phyloP scores from a whole-genome alignment of 306 rosid species.

The Prinsepia uniflora region DNA sequence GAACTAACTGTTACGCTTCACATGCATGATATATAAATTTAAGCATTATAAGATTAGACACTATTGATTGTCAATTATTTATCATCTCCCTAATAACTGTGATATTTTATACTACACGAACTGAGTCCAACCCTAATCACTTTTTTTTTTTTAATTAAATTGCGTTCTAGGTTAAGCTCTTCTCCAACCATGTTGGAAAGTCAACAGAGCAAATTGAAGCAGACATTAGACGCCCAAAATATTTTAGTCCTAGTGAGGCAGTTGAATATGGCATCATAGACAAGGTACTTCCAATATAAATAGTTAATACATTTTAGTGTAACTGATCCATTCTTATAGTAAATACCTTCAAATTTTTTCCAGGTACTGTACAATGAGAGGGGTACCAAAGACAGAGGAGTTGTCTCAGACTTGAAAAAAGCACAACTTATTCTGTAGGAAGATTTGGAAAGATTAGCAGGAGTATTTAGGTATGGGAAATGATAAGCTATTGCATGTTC shows the following conservation, averaged over 20 bases:
- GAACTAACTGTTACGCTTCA: too few species aligned
- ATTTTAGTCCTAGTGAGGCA: conserved; percentile 96
- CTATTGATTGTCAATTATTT: too few species aligned
- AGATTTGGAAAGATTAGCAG: conserved; percentile 28
- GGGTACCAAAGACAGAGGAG: conserved; percentile 65
- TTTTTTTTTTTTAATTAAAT: conserved; percentile 9
- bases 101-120: too few species aligned
- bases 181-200: conserved; percentile 68
- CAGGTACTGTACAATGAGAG: conserved; percentile 85
- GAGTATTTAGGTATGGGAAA: conserved; percentile 49
- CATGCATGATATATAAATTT: too few species aligned
- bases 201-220: conserved; percentile 78
- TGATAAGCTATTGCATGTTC: conserved; percentile 14
- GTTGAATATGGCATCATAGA: conserved; percentile 97
- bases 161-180: conserved; percentile 63
- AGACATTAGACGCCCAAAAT: conserved; percentile 85
- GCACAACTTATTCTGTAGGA: conserved; percentile 56
- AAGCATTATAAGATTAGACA: too few species aligned
- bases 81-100: too few species aligned
- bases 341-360: conserved; percentile 2
- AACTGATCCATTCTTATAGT: background rate
- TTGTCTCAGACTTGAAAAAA: conserved; percentile 80
- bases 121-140: too few species aligned
- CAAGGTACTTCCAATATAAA: conserved; percentile 51
- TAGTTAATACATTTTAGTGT: conserved; percentile 2